Conservation (phyloP, 1,139 yeast species). For the Tardiomyces blankii region DNA sequence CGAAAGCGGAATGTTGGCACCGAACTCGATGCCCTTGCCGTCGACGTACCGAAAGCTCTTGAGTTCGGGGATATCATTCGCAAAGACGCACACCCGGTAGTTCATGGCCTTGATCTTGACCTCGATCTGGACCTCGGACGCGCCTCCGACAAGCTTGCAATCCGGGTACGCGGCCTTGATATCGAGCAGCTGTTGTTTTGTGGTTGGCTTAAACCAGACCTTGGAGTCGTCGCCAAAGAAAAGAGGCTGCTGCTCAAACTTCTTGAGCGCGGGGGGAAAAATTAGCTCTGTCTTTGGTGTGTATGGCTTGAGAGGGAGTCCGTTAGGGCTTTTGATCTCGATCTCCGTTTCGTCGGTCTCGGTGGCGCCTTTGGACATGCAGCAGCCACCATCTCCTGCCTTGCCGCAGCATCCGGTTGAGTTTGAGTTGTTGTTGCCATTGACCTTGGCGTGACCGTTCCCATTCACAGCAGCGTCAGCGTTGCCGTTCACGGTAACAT, state of each 20-base stretch:
- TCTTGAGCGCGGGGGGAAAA: conserved; percentile 29
- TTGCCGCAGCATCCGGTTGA: conserved; percentile 11
- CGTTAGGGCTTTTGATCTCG: conserved; percentile 23
- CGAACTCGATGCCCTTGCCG: conserved; percentile 29
- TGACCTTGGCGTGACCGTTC: conserved; percentile 1
- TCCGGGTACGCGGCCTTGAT: conserved; percentile 26
- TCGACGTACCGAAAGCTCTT: conserved; percentile 23
- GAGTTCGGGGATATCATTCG: conserved; percentile 32
- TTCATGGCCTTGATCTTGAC: conserved; percentile 33
- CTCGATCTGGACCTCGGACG: conserved; percentile 37
- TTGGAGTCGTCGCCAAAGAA: conserved; percentile 28
- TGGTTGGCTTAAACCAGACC: conserved; percentile 33
- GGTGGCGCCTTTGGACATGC: not conserved
- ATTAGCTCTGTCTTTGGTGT: conserved; percentile 28
- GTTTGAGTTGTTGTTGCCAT: too few relatives aligned
- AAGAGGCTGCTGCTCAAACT: conserved; percentile 21
- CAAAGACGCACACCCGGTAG: conserved; percentile 29
- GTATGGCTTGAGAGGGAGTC: conserved; percentile 29
- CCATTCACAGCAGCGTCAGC: conserved; percentile 8
- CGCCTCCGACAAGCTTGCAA: conserved; percentile 36
- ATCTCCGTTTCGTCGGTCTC: conserved; percentile 11
- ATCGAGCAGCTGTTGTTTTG: conserved; percentile 27
- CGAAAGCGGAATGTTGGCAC: conserved; percentile 33
- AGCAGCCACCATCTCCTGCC: not conserved
- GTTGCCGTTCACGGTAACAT: conserved; percentile 5